Evolutionary conservation across 1,284 basidiomycete genomes (phyloP).

Genomic region (Ganoderma meredithae): DNA sequence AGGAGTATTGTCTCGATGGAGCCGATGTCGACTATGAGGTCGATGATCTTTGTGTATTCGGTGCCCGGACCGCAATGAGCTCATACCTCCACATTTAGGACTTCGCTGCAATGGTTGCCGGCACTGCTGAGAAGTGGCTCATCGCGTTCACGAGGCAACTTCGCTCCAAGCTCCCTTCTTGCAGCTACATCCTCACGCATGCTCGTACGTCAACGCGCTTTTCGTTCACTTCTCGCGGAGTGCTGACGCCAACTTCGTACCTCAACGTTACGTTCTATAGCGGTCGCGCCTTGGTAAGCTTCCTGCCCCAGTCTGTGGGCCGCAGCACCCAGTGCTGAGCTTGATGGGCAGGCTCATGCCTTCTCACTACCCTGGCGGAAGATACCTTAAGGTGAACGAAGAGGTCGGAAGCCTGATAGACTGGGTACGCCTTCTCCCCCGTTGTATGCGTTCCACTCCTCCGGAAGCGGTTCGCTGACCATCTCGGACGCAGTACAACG

Average conservation of each 20-base stretch:
- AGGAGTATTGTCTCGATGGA: slow-evolving; percentile 57
- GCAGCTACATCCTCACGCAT: slow-evolving; percentile 46
- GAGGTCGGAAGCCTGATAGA: slow-evolving; percentile 58
- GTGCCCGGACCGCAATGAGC: background rate
- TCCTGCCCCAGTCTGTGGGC: background rate
- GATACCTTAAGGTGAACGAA: slow-evolving; percentile 63
- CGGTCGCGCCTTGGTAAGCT: slow-evolving; percentile 60
- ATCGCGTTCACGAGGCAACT: slow-evolving; percentile 52
- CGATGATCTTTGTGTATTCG: slow-evolving; percentile 1
- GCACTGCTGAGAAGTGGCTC: slow-evolving; percentile 51
- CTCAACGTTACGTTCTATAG: slow-evolving; percentile 25
- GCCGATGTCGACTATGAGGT: slow-evolving; percentile 67
- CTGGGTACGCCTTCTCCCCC: slow-evolving; percentile 40
- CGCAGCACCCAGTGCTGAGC: background rate
- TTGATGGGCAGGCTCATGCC: slow-evolving; percentile 55
- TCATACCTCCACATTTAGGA: slow-evolving; percentile 45
- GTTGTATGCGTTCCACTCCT: background rate
- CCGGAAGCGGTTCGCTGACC: background rate
- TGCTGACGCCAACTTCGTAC: background rate
- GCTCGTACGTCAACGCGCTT: slow-evolving; percentile 41
- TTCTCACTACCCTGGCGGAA: slow-evolving; percentile 59
- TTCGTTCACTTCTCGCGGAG: background rate
- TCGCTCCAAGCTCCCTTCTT: slow-evolving; percentile 42
- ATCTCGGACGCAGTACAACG: slow-evolving; percentile 47
- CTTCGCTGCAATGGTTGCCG: slow-evolving; percentile 51